A percentile compares a stretch with the other conserved stretches of the same genome.
Conservation (phyloP, 23 red algal species). For the Gracilaria gracilis region DNA sequence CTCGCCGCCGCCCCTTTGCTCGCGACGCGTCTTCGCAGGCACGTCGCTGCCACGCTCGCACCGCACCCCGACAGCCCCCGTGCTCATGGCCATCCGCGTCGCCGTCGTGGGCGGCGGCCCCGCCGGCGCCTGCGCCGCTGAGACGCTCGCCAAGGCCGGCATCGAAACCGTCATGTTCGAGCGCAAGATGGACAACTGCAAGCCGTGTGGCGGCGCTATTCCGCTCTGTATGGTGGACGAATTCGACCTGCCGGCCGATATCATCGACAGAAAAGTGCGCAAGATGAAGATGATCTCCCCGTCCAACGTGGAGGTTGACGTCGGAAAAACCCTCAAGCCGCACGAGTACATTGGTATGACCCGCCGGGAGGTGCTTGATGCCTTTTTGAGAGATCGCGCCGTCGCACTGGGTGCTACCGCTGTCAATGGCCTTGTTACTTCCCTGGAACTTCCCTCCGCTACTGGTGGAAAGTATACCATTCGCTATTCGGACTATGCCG, state of each 20-base stretch:
- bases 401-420: conserved; percentile 79
- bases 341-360: conserved; percentile 99
- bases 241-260: conserved; percentile 88
- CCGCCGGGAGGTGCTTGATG: conserved; percentile 94
- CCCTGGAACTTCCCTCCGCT: conserved; percentile 72
- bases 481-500: conserved; percentile 82
- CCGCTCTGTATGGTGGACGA: conserved; percentile 99
- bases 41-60: background rate
- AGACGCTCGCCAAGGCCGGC: conserved; percentile 92
- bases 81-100: conserved; percentile 81
- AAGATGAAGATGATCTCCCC: conserved; percentile 99
- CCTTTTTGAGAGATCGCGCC: conserved; percentile 93
- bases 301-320: conserved; percentile 80
- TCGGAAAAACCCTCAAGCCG: conserved; percentile 95
- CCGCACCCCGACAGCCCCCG: background rate
- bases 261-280: conserved; percentile 97
- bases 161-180: conserved; percentile 94
- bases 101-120: conserved; percentile 99
- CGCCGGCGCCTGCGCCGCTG: conserved; percentile 91
- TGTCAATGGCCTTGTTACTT: conserved; percentile 95
- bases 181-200: conserved; percentile 99
- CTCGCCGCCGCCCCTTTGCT: background rate
- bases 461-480: conserved; percentile 77
- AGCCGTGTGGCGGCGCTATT: conserved; percentile 99
- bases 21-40: conserved; percentile 32